Evolutionary conservation across 768 basidiomycete genomes (phyloP).

Genomic region (Phaffia tasmanica): DNA sequence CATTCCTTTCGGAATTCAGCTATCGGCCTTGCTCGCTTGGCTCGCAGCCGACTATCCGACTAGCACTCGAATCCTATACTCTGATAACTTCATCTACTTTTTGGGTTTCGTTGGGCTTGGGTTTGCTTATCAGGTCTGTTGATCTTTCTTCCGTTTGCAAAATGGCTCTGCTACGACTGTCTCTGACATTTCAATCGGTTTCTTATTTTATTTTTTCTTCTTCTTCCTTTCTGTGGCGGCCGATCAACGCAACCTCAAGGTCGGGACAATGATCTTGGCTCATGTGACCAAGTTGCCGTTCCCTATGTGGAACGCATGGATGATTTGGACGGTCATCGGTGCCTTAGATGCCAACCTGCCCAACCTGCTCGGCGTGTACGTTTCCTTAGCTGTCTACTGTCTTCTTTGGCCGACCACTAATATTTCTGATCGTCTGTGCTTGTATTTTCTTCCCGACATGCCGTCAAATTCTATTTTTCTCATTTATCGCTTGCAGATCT

Average conservation of each 20-base stretch:
- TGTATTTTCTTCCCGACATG: constrained; percentile 11
- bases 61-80: constrained; percentile 51
- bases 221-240: background rate
- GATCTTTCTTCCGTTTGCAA: background rate
- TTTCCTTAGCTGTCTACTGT: constrained; percentile 23
- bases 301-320: constrained; percentile 77
- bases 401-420: background rate
- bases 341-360: constrained; percentile 75
- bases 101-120: constrained; percentile 72
- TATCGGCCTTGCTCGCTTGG: constrained; percentile 67
- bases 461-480: constrained; percentile 4
- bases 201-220: background rate
- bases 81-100: constrained; percentile 72
- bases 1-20: constrained; percentile 64
- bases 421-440: background rate
- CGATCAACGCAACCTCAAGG: constrained; percentile 41
- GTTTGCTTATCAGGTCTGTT: constrained; percentile 27
- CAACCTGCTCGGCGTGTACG: constrained; percentile 55
- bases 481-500: constrained; percentile 7
- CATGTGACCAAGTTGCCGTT: constrained; percentile 76
- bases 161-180: background rate
- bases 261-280: constrained; percentile 82
- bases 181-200: background rate
- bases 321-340: constrained; percentile 66
- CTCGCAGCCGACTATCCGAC: constrained; percentile 55